A percentile compares a stretch with the other conserved stretches of the same genome.
These are phyloP conservation scores for Termitomyces sp. DNA, from an alignment of 768 basidiomycete genomes.

Conservation along the genomic window DNA sequence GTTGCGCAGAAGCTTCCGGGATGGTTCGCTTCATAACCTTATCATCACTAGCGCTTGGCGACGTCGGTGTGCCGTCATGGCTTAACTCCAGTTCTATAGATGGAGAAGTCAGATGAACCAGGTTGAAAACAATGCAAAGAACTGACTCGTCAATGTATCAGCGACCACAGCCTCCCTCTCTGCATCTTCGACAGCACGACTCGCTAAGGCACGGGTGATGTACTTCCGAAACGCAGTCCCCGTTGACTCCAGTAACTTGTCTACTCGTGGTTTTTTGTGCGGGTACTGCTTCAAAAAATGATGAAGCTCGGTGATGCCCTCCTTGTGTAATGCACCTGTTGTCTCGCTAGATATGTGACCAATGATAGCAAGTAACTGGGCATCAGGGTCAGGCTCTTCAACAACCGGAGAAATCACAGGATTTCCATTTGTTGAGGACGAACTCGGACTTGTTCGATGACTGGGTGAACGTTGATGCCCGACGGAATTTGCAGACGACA, in stretches of 20 bases:
- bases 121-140: not conserved
- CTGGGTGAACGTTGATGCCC: conserved; percentile 54
- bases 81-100: conserved; percentile 61
- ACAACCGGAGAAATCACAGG: conserved; percentile 47
- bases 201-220: conserved; percentile 83
- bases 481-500: conserved; percentile 43
- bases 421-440: conserved; percentile 59
- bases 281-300: conserved; percentile 91
- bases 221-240: conserved; percentile 91
- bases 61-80: conserved; percentile 32
- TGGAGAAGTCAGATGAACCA: conserved; percentile 8
- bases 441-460: conserved; percentile 65
- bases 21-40: conserved; percentile 27
- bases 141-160: conserved; percentile 78
- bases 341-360: conserved; percentile 87
- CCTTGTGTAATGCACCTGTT: conserved; percentile 85
- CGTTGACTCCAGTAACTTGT: conserved; percentile 85
- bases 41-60: conserved; percentile 19
- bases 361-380: conserved; percentile 76
- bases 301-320: conserved; percentile 92
- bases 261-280: conserved; percentile 75
- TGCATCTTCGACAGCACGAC: conserved; percentile 82
- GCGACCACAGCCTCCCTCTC: conserved; percentile 78
- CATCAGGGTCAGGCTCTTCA: conserved; percentile 86
- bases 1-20: conserved; percentile 30